A percentile compares a stretch with the other conserved stretches of the same genome.
Conservation (phyloP, 208 protist species). For the Herpetomonas tarakana region DNA sequence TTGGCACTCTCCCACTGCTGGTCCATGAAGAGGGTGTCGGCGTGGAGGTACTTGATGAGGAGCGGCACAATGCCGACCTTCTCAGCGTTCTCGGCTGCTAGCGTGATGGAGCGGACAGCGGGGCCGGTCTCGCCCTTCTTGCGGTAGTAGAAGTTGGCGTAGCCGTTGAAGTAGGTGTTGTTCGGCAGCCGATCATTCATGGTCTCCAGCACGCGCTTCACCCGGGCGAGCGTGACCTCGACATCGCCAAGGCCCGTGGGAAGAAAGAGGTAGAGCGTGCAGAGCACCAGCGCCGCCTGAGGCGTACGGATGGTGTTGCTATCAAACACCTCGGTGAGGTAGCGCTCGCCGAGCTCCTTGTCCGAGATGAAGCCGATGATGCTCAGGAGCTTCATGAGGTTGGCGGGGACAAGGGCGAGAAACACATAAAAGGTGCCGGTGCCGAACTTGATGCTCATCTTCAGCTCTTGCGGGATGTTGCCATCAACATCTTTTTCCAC, state of each 20-base stretch:
- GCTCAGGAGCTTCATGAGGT: slow-evolving; percentile 87
- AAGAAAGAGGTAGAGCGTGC: slow-evolving; percentile 89
- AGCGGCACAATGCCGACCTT: slow-evolving; percentile 63
- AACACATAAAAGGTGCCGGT: slow-evolving; percentile 88
- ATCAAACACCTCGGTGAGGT: slow-evolving; percentile 86
- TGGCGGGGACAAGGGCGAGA: slow-evolving; percentile 81
- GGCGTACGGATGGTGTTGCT: slow-evolving; percentile 87
- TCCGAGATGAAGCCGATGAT: slow-evolving; percentile 91
- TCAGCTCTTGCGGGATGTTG: slow-evolving; percentile 74
- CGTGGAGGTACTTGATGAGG: slow-evolving; percentile 85
- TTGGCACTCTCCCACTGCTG: slow-evolving; percentile 76
- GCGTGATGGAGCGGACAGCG: slow-evolving; percentile 67
- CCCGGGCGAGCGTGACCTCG: slow-evolving; percentile 67
- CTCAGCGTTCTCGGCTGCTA: slow-evolving; percentile 75
- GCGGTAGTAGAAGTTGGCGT: slow-evolving; percentile 90
- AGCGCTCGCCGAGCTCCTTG: slow-evolving; percentile 88
- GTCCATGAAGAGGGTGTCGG: slow-evolving; percentile 92
- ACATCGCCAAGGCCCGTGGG: slow-evolving; percentile 82
- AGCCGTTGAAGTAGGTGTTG: slow-evolving; percentile 91
- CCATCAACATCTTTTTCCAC: slow-evolving; percentile 73
- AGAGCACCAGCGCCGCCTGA: slow-evolving; percentile 80
- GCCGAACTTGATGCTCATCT: slow-evolving; percentile 89
- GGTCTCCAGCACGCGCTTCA: slow-evolving; percentile 70
- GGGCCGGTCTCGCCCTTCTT: slow-evolving; percentile 78
- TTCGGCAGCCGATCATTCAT: slow-evolving; percentile 81